Evolutionary conservation across 306 rosid genomes (phyloP), one percentile per base, ranked within the genome.

Genomic region (Geum urbanum): DNA sequence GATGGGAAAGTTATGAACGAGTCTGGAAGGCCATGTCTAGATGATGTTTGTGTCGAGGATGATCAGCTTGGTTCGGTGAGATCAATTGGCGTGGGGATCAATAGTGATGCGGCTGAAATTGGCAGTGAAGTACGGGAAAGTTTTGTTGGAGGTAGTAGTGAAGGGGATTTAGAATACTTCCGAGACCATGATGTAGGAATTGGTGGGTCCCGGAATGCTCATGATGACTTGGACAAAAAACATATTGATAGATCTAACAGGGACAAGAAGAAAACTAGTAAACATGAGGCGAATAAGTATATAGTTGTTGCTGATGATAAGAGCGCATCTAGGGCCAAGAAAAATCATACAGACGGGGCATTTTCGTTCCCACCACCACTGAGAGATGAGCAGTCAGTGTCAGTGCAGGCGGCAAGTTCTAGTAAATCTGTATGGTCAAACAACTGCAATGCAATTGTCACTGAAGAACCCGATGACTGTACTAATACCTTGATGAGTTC

Each of bases 41-140:
- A 84, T 67, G 97, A 91, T 63, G 80, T 83, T 74, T 81, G 84
- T 73, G 66, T 86, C 79, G 97, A 95, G 75, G 95, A 95, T 74
- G 88, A 89, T 79, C 99, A 89, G 45, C 97, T 76, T 48, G 88
- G 95, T 77, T 89, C 97, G 11, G 96, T 91, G 67, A 84, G 99
- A 84, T 95, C 99, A 72, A 95, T 95, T 67, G 99, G 99, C 56
- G 99, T 95, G 70, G 99, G 99, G 68, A 88, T 95, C 76, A 87
- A 83, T 74, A 89, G 96, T 72, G 99, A 91, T 79, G 87, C 82
- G 77, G 96, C 96, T 55, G 96, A 95, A 61, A 55, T 95, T 65
- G 92, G 97, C 70, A 84, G 88, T 82, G 97, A 91, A 80, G 97
- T 89, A 48, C 95, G 85, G 39, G 99, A 86, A 85, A 91, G 92